Conservation (phyloP, 2,329 filamentous ascomycete species). For the Dactylella cylindrospora region DNA sequence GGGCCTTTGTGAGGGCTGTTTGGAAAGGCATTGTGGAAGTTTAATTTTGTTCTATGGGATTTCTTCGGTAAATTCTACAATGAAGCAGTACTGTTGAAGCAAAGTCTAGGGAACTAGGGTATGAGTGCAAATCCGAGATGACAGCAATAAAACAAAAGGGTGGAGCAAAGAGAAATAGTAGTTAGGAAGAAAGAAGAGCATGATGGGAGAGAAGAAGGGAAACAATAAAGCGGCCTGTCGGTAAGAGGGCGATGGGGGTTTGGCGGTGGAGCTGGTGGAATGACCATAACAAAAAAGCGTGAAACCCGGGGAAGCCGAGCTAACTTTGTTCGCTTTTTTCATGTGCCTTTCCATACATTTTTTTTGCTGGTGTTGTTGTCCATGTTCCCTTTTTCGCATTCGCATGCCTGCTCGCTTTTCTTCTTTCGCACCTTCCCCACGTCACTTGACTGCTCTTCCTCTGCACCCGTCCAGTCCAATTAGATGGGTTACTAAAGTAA, state of each 20-base stretch:
- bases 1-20: slow-evolving; percentile 42
- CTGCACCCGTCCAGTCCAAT: too few relatives aligned
- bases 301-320: slow-evolving; percentile 21
- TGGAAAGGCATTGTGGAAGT: slow-evolving; percentile 45
- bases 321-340: slow-evolving; percentile 20
- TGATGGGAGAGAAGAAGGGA: slow-evolving; percentile 6
- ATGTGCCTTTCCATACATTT: slow-evolving; percentile 35
- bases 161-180: background rate
- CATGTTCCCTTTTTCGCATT: too few relatives aligned
- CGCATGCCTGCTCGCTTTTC: too few relatives aligned
- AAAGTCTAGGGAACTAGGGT: background rate
- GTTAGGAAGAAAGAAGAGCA: background rate
- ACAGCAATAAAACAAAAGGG: background rate
- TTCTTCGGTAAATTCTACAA: background rate
- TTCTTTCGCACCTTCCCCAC: slow-evolving; percentile 23
- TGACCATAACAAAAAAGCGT: slow-evolving; percentile 10
- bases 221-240: background rate
- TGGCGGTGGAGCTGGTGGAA: too few relatives aligned
- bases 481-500: too few relatives aligned
- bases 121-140: too few relatives aligned
- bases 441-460: slow-evolving; percentile 2
- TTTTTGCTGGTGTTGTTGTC: too few relatives aligned
- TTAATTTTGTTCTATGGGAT: slow-evolving; percentile 6
- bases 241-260: slow-evolving; percentile 1
- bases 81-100: background rate